Evolutionary conservation across 176 grass and related monocot genomes (phyloP).

Genomic region (Aegilops bicornis): DNA sequence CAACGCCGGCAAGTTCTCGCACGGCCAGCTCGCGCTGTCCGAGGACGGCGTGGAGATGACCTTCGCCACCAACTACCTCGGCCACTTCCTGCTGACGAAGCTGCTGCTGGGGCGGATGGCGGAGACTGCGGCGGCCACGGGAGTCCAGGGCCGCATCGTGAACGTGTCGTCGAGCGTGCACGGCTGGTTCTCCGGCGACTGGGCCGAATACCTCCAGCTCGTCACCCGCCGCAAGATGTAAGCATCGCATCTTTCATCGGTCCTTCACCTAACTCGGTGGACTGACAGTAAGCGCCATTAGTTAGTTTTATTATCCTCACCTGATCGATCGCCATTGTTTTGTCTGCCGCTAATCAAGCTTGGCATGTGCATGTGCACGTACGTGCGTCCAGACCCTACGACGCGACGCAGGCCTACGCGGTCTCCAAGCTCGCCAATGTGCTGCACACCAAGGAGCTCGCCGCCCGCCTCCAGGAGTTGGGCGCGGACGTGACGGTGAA

Average conservation of each 20-base stretch:
- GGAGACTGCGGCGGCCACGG: constrained; percentile 62
- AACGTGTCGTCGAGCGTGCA: constrained; percentile 97
- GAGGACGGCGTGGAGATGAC: constrained; percentile 99
- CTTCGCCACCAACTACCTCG: constrained; percentile 97
- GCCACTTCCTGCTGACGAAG: constrained; percentile 85
- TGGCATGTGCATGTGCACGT: not conserved
- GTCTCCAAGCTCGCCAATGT: constrained; percentile 88
- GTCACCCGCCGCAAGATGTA: constrained; percentile 82
- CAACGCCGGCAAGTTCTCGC: constrained; percentile 98
- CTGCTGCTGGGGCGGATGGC: constrained; percentile 60
- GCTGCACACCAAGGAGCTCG: constrained; percentile 75
- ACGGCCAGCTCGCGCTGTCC: constrained; percentile 72
- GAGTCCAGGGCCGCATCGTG: constrained; percentile 74
- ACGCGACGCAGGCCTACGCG: constrained; percentile 90
- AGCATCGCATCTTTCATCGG: not conserved
- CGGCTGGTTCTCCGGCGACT: constrained; percentile 92
- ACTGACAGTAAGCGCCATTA: not conserved
- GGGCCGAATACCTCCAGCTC: constrained; percentile 68
- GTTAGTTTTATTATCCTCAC: not conserved
- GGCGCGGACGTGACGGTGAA: constrained; percentile 82
- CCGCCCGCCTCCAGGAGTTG: constrained; percentile 60
- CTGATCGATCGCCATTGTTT: not conserved
- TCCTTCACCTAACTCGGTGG: not conserved
- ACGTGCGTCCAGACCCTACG: constrained; percentile 53
- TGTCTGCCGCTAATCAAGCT: not conserved